Evolutionary conservation across 78 protist species (phyloP).

Genomic region (Polysphondylium violaceum): DNA sequence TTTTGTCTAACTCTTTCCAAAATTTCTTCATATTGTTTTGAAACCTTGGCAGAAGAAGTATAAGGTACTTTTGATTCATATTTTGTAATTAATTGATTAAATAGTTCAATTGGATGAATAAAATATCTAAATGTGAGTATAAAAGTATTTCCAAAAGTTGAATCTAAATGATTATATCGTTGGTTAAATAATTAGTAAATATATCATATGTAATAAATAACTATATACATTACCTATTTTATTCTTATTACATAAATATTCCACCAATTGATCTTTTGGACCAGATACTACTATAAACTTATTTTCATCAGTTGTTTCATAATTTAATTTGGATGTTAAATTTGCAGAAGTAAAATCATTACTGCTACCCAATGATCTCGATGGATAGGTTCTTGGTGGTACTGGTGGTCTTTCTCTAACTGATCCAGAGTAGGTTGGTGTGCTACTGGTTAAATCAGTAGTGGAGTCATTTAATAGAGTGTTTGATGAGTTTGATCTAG

Average conservation of each 20-base stretch:
- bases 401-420: neutral
- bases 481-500: neutral
- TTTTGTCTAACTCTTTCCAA: constrained; percentile 48
- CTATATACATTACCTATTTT: constrained; percentile 39
- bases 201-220: too few relatives aligned
- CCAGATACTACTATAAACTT: constrained; percentile 44
- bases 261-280: constrained; percentile 49
- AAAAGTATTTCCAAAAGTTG: constrained; percentile 44
- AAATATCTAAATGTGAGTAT: constrained; percentile 35
- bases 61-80: constrained; percentile 15
- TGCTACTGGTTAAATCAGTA: neutral
- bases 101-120: constrained; percentile 32
- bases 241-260: constrained; percentile 39
- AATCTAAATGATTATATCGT: neutral
- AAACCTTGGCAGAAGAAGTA: constrained; percentile 28
- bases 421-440: neutral
- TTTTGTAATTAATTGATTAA: constrained; percentile 22
- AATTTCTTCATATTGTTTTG: constrained; percentile 52
- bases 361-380: neutral
- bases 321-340: neutral
- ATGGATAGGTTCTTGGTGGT: constrained; percentile 15
- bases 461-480: neutral
- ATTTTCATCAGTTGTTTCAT: constrained; percentile 28
- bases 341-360: neutral
- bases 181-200: neutral